Evolutionary conservation across 257 asterid species (phyloP).

Genomic region (Jacaranda copaia): DNA sequence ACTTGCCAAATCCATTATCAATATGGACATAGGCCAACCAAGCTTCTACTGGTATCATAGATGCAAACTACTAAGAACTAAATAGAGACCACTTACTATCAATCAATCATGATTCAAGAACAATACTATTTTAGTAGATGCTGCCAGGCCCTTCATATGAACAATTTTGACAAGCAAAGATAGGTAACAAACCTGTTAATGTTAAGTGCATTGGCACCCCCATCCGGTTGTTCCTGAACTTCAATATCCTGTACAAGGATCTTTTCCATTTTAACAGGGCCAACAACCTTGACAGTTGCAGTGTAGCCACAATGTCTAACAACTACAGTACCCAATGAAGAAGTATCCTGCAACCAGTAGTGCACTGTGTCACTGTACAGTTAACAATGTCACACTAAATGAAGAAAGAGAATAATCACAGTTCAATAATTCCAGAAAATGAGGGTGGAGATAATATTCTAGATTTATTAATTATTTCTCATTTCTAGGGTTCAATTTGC

Average conservation of each 20-base stretch:
- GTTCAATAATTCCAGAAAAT: no score
- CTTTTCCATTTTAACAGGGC: constrained; percentile 61
- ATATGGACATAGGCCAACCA: not conserved
- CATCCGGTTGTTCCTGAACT: constrained; percentile 83
- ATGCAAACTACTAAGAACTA: constrained; percentile 26
- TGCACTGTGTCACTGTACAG: constrained; percentile 39
- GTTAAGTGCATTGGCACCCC: constrained; percentile 95
- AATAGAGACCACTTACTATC: constrained; percentile 1
- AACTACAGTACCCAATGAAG: constrained; percentile 74
- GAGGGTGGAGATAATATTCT: no score
- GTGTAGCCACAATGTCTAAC: constrained; percentile 87
- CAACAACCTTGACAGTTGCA: constrained; percentile 83
- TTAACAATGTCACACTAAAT: constrained; percentile 17
- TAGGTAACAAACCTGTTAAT: constrained; percentile 74
- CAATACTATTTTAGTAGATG: not conserved
- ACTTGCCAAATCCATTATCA: constrained; percentile 15
- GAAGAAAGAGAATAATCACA: not conserved
- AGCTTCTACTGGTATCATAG: not conserved
- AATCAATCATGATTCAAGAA: constrained; percentile 28
- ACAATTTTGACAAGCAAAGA: constrained; percentile 34
- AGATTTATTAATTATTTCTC: not conserved
- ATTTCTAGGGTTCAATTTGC: not conserved
- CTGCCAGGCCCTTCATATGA: constrained; percentile 2
- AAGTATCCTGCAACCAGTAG: constrained; percentile 73
- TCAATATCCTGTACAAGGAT: constrained; percentile 58